Conservation (phyloP, 345 rosid species). For the Syzygium aromaticum region DNA sequence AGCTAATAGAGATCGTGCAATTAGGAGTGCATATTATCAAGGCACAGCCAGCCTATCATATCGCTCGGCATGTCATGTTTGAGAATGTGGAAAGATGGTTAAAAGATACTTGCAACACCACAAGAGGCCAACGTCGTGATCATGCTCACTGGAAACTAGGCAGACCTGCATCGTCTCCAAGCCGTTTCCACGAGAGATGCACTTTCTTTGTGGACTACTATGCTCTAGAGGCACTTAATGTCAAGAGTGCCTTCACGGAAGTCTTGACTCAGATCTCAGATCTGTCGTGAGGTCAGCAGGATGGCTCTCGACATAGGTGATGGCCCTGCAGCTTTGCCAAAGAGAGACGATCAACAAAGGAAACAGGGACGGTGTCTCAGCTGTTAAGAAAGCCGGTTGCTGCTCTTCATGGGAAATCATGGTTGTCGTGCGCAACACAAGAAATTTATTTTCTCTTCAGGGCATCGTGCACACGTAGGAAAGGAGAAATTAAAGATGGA, state of each 20-base stretch:
- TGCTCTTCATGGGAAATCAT: conserved; percentile 30
- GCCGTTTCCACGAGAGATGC: conserved; percentile 68
- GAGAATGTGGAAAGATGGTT: conserved; percentile 85
- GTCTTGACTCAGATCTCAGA: conserved; percentile 15
- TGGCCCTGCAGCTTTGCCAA: conserved; percentile 71
- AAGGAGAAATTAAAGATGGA: too few relatives aligned
- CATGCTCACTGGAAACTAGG: conserved; percentile 85
- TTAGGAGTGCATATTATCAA: conserved; percentile 80
- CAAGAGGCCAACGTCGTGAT: conserved; percentile 60
- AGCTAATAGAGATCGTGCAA: conserved; percentile 52
- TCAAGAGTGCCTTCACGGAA: conserved; percentile 44
- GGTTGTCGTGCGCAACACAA: too few relatives aligned
- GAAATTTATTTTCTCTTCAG: too few relatives aligned
- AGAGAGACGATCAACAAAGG: conserved; percentile 61
- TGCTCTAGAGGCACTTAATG: conserved; percentile 74
- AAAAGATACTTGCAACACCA: not conserved
- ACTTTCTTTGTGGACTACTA: conserved; percentile 77
- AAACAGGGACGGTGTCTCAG: conserved; percentile 61
- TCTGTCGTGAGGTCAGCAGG: conserved; percentile 61
- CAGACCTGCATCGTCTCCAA: conserved; percentile 70
- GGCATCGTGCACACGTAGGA: too few relatives aligned
- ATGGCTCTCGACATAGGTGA: conserved; percentile 73
- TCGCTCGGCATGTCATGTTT: conserved; percentile 69
- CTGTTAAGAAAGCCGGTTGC: conserved; percentile 61
- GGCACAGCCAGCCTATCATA: conserved; percentile 85